Evolutionary conservation across 1,139 yeast genomes (phyloP).

Genomic region (Dujonia santamariae): DNA sequence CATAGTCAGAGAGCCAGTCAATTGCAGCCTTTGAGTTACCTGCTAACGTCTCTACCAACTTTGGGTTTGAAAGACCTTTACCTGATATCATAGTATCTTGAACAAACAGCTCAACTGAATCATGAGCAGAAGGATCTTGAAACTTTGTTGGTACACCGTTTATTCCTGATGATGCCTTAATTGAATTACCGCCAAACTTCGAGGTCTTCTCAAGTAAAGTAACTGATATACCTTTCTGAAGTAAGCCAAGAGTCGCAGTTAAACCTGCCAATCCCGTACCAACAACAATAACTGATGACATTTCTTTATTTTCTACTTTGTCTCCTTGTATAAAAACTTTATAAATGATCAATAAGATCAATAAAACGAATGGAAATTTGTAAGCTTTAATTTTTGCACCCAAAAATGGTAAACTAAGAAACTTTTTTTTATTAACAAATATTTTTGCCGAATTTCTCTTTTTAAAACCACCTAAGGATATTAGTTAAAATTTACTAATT

Average conservation of each 20-base stretch:
- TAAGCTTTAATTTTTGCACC: no score
- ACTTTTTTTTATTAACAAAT: no score
- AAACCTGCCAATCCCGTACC: slow-evolving; percentile 40
- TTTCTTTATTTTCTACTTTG: no score
- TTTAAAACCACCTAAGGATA: no score
- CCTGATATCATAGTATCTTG: slow-evolving; percentile 33
- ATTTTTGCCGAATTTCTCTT: no score
- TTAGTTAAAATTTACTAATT: no score
- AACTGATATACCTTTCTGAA: slow-evolving; percentile 23
- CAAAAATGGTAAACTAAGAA: no score
- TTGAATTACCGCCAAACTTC: slow-evolving; percentile 35
- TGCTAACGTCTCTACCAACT: slow-evolving; percentile 25
- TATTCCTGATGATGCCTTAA: slow-evolving; percentile 40
- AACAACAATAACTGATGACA: slow-evolving; percentile 18
- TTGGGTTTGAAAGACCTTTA: slow-evolving; percentile 21
- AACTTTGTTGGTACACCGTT: slow-evolving; percentile 34
- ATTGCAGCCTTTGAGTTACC: slow-evolving; percentile 26
- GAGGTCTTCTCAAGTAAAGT: slow-evolving; percentile 29
- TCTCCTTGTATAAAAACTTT: no score
- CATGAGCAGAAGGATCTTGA: slow-evolving; percentile 20
- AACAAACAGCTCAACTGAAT: slow-evolving; percentile 22
- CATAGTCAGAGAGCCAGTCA: slow-evolving; percentile 25
- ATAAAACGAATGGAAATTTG: no score
- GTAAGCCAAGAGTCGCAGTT: slow-evolving; percentile 26
- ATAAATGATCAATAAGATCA: no score